Percentiles rank a stretch among this genome's conserved stretches.
Evolutionary conservation across 2,329 filamentous ascomycete genomes (phyloP).

Genomic region (Septoria linicola): DNA sequence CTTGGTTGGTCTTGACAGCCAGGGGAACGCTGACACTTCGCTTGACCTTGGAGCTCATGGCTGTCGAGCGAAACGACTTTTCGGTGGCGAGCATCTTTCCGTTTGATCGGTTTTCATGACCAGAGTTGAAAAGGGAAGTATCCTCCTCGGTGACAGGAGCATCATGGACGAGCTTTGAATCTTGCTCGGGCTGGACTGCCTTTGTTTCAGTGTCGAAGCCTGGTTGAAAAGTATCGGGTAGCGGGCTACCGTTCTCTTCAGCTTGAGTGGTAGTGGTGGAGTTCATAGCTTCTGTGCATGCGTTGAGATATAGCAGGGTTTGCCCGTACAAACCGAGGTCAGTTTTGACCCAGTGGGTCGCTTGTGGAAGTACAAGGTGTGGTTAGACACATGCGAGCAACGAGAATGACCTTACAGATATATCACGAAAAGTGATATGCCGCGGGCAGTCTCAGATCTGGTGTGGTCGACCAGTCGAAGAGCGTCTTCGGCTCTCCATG

Average conservation of each 20-base stretch:
- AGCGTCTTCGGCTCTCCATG: constrained; percentile 12
- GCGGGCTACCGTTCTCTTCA: constrained; percentile 3
- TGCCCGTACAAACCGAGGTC: constrained; percentile 1
- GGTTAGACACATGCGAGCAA: not conserved
- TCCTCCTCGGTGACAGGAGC: not conserved
- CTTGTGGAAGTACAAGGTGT: not conserved
- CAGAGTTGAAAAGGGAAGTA: not conserved
- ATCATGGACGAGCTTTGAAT: not conserved
- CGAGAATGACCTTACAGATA: not conserved
- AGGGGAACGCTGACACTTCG: constrained; percentile 26
- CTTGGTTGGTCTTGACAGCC: constrained; percentile 13
- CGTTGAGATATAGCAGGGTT: constrained; percentile 2
- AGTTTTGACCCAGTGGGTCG: not conserved
- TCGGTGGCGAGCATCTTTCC: constrained; percentile 28
- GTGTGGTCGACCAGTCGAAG: constrained; percentile 4
- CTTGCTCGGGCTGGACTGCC: constrained; percentile 1
- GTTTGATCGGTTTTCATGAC: constrained; percentile 23
- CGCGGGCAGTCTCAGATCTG: not conserved
- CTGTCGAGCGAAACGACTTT: constrained; percentile 18
- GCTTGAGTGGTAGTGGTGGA: not conserved
- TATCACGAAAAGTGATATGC: not conserved
- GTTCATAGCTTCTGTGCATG: constrained; percentile 2
- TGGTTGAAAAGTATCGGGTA: constrained; percentile 2
- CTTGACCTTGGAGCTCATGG: constrained; percentile 10
- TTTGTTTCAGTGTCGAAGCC: constrained; percentile 3